A percentile compares a stretch with the other conserved stretches of the same genome.
Conservation (phyloP, 257 asterid species). For the Datura wrightii region DNA sequence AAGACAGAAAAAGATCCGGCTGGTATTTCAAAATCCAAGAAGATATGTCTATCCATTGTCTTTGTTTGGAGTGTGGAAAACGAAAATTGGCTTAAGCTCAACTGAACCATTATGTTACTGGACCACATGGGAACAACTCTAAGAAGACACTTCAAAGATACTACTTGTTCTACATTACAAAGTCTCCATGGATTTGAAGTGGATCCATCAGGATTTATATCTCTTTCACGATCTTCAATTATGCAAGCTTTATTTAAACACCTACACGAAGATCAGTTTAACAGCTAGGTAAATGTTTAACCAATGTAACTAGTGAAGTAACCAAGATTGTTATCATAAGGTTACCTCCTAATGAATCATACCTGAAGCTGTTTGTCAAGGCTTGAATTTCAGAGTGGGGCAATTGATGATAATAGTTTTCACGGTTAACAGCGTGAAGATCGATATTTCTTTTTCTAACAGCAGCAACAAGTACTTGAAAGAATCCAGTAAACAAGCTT, state of each 20-base stretch:
- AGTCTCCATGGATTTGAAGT: conserved; percentile 28
- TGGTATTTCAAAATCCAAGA: conserved; percentile 37
- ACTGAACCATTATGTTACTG: conserved; percentile 28
- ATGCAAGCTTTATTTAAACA: conserved; percentile 37
- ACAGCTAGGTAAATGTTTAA: neutral
- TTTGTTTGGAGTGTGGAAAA: conserved; percentile 28
- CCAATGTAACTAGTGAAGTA: neutral
- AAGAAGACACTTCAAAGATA: conserved; percentile 34
- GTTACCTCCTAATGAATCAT: neutral
- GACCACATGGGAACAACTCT: conserved; percentile 38
- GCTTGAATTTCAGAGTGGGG: neutral
- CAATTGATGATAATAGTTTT: neutral
- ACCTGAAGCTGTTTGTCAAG: conserved; percentile 34
- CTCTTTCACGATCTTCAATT: conserved; percentile 34
- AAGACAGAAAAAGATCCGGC: conserved; percentile 40
- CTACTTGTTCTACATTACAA: conserved; percentile 38
- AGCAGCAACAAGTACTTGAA: conserved; percentile 39
- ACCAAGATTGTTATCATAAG: neutral
- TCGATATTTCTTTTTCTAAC: conserved; percentile 32
- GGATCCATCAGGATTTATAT: conserved; percentile 36
- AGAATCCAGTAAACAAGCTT: conserved; percentile 38
- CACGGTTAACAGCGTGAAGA: neutral
- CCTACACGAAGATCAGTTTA: neutral
- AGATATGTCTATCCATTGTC: conserved; percentile 34
- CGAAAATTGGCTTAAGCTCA: neutral